Base-by-base conservation (phyloP, 495 filamentous ascomycete genomes). In the Entonaema liquescens region DNA sequence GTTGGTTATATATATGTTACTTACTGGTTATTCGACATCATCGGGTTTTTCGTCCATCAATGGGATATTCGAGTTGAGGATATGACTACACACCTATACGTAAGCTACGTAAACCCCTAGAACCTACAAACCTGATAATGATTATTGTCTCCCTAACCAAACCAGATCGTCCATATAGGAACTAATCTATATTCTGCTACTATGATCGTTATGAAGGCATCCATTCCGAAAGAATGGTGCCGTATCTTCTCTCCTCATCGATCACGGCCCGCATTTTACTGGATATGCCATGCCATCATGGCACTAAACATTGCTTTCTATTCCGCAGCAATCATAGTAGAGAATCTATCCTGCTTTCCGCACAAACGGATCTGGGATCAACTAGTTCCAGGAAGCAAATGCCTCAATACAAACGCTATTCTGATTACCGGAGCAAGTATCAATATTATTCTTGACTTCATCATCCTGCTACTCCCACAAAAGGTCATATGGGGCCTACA, bases 401-500 rank as follows among this genome's bases (percentile, higher is more conserved):
- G 82, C 71, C 76, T 87, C 54, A 67, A 85, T 55, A 78, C 81
- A 50, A 83, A 85, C 61, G 64, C 80, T 19, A 77, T 86, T 55
- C 84, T 80, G 28, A 81, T 83, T 56, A 75, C 77, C 62, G 81
- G 83, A 53, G 79, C 84, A 0, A 80, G 74, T 3, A 70, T 89
- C 28, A 87, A 85, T 70, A 84, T 90, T 23, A 36, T 84, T 12
- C 80, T 86, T 6, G 87, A 90, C 67, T 26, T 85, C 0, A 71
- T 83, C 65, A 85, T 86, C 44, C 80, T 89, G 58, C 75, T 81
- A 3, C 75, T 91, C 1, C 85, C 87, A 0, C 79, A 88, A 17
- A 77, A 76, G 23, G 78, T 82, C 12, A 70, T 89, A 5, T 69
- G 78, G 17, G 65, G 76, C 6, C 72, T 89, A 11, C 65, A 83